These are phyloP conservation scores for Pythium chondricola DNA, from an alignment of 352 stramenopile species.

Conservation along the genomic window DNA sequence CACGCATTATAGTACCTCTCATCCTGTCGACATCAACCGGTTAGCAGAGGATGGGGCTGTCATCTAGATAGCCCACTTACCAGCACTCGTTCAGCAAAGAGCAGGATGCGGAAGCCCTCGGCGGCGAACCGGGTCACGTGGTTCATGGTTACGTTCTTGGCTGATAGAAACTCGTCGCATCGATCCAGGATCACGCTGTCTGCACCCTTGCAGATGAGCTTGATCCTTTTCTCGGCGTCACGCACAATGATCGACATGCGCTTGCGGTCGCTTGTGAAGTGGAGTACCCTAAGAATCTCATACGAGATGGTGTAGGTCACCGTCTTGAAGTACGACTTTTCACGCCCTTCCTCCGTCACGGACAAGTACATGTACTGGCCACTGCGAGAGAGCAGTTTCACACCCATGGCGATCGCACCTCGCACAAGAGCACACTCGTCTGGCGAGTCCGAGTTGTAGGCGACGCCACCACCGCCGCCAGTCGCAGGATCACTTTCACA, in stretches of 20 bases:
- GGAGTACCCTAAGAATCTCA: conserved; percentile 60
- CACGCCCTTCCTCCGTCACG: conserved; percentile 48
- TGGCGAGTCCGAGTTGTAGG: conserved; percentile 89
- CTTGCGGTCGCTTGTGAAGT: conserved; percentile 78
- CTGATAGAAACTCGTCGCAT: conserved; percentile 53
- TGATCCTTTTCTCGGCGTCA: conserved; percentile 40
- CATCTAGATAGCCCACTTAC: too few species aligned
- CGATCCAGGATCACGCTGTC: conserved; percentile 73
- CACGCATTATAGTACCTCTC: conserved; percentile 63
- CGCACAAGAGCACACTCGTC: conserved; percentile 91
- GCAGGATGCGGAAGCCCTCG: conserved; percentile 81
- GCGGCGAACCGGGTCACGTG: conserved; percentile 81
- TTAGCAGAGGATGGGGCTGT: not conserved
- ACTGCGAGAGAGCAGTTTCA: conserved; percentile 66
- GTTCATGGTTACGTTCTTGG: conserved; percentile 44
- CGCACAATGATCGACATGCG: conserved; percentile 81
- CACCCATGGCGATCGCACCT: conserved; percentile 67
- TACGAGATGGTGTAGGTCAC: conserved; percentile 63
- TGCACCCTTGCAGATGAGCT: conserved; percentile 76
- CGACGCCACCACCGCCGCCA: conserved; percentile 26
- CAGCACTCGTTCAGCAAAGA: conserved; percentile 71
- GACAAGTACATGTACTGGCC: conserved; percentile 48
- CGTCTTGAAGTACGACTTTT: conserved; percentile 54
- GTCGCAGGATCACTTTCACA: conserved; percentile 36
- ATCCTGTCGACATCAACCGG: conserved; percentile 25